These are phyloP conservation scores for Hypoxylon trugodes DNA, from an alignment of 495 filamentous ascomycete genomes.

Conservation along the genomic window DNA sequence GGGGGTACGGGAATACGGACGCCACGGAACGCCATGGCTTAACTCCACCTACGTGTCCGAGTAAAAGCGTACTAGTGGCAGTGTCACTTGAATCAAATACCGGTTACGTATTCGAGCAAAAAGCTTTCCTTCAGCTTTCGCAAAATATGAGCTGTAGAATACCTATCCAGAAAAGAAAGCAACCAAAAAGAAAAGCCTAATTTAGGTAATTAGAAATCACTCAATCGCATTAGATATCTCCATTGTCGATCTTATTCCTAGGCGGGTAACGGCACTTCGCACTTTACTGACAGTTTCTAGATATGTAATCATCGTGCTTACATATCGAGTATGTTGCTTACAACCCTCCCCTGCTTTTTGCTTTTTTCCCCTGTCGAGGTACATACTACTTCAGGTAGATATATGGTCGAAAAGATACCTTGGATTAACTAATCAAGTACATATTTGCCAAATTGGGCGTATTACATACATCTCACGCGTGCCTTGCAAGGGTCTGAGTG, in stretches of 20 bases:
- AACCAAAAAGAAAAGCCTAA: not conserved
- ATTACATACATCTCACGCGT: slow-evolving; percentile 32
- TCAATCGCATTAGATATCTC: not conserved
- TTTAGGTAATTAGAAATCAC: slow-evolving; percentile 17
- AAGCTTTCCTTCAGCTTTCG: too few relatives aligned
- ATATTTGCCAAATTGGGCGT: slow-evolving; percentile 20
- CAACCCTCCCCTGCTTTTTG: not conserved
- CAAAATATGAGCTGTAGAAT: too few relatives aligned
- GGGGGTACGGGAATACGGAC: slow-evolving; percentile 6
- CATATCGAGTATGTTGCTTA: slow-evolving; percentile 20
- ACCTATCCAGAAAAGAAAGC: too few relatives aligned
- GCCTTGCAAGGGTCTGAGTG: slow-evolving; percentile 17
- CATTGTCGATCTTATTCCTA: slow-evolving; percentile 16
- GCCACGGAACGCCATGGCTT: slow-evolving; percentile 14
- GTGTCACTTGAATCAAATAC: not conserved
- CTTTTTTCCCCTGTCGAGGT: not conserved
- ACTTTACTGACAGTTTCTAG: slow-evolving; percentile 20
- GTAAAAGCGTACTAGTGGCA: not conserved
- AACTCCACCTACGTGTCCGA: not conserved
- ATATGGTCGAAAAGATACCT: slow-evolving; percentile 1
- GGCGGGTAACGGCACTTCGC: slow-evolving; percentile 3
- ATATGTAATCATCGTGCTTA: slow-evolving; percentile 34
- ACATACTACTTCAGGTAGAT: slow-evolving; percentile 4
- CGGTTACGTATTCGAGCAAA: too few relatives aligned
- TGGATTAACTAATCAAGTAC: slow-evolving; percentile 24